phyloP scores from a whole-genome alignment of 2,329 filamentous ascomycete species.

The Phyllosticta citrichinensis region DNA sequence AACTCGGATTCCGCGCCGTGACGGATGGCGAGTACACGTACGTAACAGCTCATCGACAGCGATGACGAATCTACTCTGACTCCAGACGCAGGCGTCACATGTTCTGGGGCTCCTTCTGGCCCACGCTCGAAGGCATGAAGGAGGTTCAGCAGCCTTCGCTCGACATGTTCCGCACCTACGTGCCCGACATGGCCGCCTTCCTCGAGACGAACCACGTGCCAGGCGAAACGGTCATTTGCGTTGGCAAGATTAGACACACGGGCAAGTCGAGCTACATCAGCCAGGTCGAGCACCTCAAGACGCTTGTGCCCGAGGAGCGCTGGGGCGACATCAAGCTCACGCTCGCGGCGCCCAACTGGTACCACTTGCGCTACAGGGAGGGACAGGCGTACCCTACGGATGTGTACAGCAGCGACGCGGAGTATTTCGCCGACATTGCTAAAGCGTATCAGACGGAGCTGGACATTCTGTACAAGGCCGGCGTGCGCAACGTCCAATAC shows the following conservation, averaged over 20 bases:
- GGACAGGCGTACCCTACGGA: conserved; percentile 33
- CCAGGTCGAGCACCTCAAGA: conserved; percentile 49
- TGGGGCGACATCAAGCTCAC: conserved; percentile 58
- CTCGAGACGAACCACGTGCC: conserved; percentile 46
- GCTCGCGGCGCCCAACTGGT: conserved; percentile 55
- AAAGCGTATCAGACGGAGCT: conserved; percentile 33
- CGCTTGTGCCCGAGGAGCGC: conserved; percentile 45
- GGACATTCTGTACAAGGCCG: conserved; percentile 34
- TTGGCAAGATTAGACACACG: conserved; percentile 46
- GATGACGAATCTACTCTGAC: background rate
- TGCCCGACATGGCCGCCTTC: conserved; percentile 51
- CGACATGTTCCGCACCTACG: conserved; percentile 45
- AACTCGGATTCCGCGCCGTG: conserved; percentile 50
- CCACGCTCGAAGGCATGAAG: conserved; percentile 40
- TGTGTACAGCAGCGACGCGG: conserved; percentile 31
- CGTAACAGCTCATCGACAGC: background rate
- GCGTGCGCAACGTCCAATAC: conserved; percentile 33
- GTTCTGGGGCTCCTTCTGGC: conserved; percentile 47
- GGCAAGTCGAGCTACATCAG: conserved; percentile 43
- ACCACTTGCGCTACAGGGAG: conserved; percentile 53
- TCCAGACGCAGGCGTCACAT: conserved; percentile 23
- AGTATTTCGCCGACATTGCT: conserved; percentile 34
- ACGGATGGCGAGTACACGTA: conserved; percentile 56
- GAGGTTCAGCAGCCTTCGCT: conserved; percentile 38
- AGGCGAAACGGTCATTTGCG: conserved; percentile 44